Conservation (phyloP, 805 yeast genomes). For the Lipomyces starkeyi region DNA sequence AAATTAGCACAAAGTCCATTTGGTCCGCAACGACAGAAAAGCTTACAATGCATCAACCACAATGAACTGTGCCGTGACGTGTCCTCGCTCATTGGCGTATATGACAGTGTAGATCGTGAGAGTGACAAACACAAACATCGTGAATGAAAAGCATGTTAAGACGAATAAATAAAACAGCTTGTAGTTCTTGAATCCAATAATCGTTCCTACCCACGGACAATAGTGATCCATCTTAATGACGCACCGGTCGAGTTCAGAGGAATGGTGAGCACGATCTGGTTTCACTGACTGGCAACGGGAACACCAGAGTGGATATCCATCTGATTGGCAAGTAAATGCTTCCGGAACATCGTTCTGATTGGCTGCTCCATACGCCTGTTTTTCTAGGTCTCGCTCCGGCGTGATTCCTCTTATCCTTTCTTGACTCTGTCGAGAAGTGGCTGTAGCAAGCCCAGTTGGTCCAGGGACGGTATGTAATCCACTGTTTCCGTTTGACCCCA, state of each 20-base stretch:
- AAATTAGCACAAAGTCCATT: background rate
- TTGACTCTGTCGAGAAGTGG: constrained; percentile 5
- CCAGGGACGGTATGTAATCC: background rate
- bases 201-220: constrained; percentile 77
- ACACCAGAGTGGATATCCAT: constrained; percentile 83
- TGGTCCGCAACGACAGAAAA: background rate
- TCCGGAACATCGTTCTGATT: constrained; percentile 54
- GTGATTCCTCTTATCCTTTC: background rate
- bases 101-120: constrained; percentile 23
- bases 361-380: background rate
- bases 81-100: constrained; percentile 15
- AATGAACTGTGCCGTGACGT: constrained; percentile 34
- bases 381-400: background rate
- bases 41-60: constrained; percentile 26
- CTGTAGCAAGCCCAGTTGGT: constrained; percentile 7
- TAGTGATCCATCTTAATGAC: constrained; percentile 82
- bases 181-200: constrained; percentile 73
- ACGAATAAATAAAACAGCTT: constrained; percentile 59
- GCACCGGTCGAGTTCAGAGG: constrained; percentile 60
- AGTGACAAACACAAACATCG: constrained; percentile 29
- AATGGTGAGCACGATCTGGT: constrained; percentile 73
- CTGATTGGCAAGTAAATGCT: constrained; percentile 67
- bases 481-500: constrained; percentile 30
- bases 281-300: constrained; percentile 68
- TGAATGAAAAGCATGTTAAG: constrained; percentile 10